These are phyloP conservation scores for Sclerotinia borealis DNA, from an alignment of 2,329 filamentous ascomycete species.

Conservation along the genomic window DNA sequence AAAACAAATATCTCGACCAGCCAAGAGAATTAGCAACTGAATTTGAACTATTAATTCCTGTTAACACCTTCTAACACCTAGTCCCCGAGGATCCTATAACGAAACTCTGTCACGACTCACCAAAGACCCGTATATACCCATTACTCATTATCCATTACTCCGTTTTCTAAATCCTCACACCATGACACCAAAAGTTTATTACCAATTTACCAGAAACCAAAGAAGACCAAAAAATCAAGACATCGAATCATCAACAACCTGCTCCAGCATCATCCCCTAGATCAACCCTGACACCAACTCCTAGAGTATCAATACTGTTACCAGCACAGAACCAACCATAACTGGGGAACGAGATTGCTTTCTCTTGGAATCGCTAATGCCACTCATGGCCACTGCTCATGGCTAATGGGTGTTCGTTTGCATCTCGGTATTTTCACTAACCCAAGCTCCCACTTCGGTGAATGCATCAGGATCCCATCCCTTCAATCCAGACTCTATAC, in stretches of 20 bases:
- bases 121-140: not conserved
- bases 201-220: not conserved
- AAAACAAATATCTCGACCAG: not conserved
- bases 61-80: not conserved
- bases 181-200: not conserved
- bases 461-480: conserved; percentile 17
- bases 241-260: not conserved
- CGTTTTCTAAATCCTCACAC: not conserved
- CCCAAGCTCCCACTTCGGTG: conserved; percentile 19
- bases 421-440: conserved; percentile 1
- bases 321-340: not conserved
- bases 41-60: not conserved
- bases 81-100: not conserved
- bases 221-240: not conserved
- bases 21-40: not conserved
- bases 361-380: not conserved
- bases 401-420: conserved; percentile 11
- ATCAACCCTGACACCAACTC: not conserved
- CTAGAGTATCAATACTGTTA: not conserved
- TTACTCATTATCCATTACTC: too few relatives aligned
- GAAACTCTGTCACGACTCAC: not conserved
- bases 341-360: not conserved
- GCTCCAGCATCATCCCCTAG: not conserved
- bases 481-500: conserved; percentile 7
- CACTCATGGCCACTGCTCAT: conserved; percentile 24